These are phyloP conservation scores for Cubamyces lactineus DNA, from an alignment of 768 basidiomycete species.

Conservation along the genomic window DNA sequence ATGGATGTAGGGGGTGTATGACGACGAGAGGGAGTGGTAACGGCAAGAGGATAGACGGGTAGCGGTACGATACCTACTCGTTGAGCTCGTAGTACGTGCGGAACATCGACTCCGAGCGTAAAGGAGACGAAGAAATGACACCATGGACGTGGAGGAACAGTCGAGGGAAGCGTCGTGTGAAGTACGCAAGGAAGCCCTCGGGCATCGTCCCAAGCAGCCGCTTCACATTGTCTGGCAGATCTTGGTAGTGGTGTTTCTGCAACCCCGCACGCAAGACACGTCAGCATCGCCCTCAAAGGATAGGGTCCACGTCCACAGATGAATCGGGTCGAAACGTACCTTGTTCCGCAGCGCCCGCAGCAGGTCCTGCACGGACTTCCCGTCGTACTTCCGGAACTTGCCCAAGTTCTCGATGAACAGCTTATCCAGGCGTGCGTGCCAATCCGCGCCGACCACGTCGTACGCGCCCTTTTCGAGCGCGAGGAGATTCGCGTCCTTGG, in stretches of 20 bases:
- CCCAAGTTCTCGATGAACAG: constrained; percentile 92
- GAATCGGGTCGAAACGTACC: constrained; percentile 47
- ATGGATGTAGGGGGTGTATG: not conserved
- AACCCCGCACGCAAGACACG: not conserved
- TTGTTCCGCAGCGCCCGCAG: constrained; percentile 94
- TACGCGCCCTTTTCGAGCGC: constrained; percentile 72
- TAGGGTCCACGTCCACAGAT: not conserved
- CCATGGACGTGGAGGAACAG: constrained; percentile 91
- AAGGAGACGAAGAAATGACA: constrained; percentile 73
- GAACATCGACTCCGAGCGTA: constrained; percentile 89
- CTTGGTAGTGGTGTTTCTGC: constrained; percentile 98
- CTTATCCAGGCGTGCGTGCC: constrained; percentile 86
- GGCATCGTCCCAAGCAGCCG: constrained; percentile 90
- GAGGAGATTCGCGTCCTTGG: constrained; percentile 75
- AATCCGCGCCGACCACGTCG: constrained; percentile 85
- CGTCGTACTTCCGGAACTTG: constrained; percentile 97
- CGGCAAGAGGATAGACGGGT: not conserved
- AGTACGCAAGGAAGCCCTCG: constrained; percentile 89
- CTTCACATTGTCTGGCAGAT: constrained; percentile 90
- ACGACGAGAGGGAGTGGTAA: no score
- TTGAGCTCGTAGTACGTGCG: constrained; percentile 81
- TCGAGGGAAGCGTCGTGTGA: constrained; percentile 88
- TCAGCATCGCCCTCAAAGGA: not conserved
- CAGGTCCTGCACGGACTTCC: constrained; percentile 86
- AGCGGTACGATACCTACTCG: constrained; percentile 37